phyloP scores from a whole-genome alignment of 257 asterid genomes.

The Salvia rosmarinus region DNA sequence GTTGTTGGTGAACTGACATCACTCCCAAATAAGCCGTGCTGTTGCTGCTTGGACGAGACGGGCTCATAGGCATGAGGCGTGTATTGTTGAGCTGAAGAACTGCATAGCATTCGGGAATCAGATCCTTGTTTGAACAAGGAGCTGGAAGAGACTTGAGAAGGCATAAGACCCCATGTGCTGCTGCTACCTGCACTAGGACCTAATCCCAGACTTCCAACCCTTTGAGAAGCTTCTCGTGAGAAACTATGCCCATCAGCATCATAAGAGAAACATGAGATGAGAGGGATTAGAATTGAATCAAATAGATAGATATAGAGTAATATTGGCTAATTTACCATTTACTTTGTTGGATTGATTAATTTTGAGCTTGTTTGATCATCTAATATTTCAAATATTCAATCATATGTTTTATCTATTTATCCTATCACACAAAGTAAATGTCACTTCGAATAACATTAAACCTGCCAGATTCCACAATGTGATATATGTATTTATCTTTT shows the following conservation, averaged over 20 bases:
- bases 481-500: background rate
- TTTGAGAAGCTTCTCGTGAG: constrained; percentile 63
- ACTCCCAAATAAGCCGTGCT: constrained; percentile 70
- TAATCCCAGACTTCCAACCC: constrained; percentile 54
- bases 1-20: constrained; percentile 56
- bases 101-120: constrained; percentile 51
- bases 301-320: too few species aligned
- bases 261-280: background rate
- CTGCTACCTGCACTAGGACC: constrained; percentile 52
- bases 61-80: constrained; percentile 56
- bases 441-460: background rate
- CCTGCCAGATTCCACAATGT: background rate
- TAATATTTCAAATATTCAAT: too few species aligned
- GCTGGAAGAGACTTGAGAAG: constrained; percentile 66
- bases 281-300: background rate
- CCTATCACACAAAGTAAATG: background rate
- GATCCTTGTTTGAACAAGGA: constrained; percentile 53
- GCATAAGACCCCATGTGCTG: constrained; percentile 62
- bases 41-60: constrained; percentile 48
- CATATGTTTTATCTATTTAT: background rate
- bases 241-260: constrained; percentile 54
- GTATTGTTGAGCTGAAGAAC: constrained; percentile 50
- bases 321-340: too few species aligned
- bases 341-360: too few species aligned
- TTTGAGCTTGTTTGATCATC: background rate